Evolutionary conservation across 1,284 basidiomycete species (phyloP).

Genomic region (Sporisorium graminicola): DNA sequence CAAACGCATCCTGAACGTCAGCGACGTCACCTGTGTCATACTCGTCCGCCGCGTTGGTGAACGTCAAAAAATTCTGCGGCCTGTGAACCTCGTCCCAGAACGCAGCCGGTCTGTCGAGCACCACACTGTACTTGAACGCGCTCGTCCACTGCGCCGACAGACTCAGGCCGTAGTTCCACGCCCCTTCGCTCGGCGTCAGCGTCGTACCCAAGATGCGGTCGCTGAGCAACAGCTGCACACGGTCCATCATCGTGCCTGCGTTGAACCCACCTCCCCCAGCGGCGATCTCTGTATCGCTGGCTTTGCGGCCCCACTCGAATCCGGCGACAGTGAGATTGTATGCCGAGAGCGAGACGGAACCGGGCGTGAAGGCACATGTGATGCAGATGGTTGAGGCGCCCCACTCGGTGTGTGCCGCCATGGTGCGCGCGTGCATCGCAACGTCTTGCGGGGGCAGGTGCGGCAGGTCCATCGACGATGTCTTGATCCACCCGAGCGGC

Average conservation of each 20-base stretch:
- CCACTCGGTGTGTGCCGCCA: constrained; percentile 96
- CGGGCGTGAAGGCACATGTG: constrained; percentile 95
- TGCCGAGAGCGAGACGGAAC: constrained; percentile 93
- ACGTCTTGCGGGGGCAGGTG: constrained; percentile 89
- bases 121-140: constrained; percentile 85
- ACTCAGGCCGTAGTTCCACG: constrained; percentile 69
- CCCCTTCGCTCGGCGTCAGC: constrained; percentile 56
- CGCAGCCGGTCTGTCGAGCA: constrained; percentile 86
- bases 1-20: constrained; percentile 65
- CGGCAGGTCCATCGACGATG: constrained; percentile 76
- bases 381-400: constrained; percentile 93
- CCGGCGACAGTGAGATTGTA: constrained; percentile 89
- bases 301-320: constrained; percentile 98
- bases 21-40: constrained; percentile 47
- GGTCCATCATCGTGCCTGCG: constrained; percentile 86
- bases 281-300: constrained; percentile 81
- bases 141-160: constrained; percentile 91
- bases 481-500: constrained; percentile 98
- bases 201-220: constrained; percentile 75
- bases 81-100: constrained; percentile 98
- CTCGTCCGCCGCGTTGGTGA: constrained; percentile 50
- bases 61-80: constrained; percentile 71
- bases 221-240: constrained; percentile 92
- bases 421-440: constrained; percentile 93
- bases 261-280: constrained; percentile 81